phyloP scores from a whole-genome alignment of 352 stramenopile species.

The Phytophthora tentaculata region DNA sequence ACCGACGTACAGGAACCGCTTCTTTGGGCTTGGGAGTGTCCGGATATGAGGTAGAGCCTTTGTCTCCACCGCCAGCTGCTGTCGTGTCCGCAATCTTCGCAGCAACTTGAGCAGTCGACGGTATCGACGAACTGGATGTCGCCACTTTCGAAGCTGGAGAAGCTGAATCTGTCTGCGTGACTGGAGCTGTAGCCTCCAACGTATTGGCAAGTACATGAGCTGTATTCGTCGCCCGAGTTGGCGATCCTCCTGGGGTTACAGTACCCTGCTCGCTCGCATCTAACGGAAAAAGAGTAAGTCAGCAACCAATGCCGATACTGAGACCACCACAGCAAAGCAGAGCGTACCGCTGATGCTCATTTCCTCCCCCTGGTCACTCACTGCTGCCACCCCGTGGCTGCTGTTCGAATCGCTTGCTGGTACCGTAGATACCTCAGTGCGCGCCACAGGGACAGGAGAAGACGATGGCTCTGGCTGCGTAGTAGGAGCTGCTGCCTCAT shows the following conservation, averaged over 20 bases:
- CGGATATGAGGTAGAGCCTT: conserved; percentile 2
- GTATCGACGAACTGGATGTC: not conserved
- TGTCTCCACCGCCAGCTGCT: not conserved
- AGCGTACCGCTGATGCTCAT: conserved; percentile 44
- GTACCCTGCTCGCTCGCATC: conserved; percentile 22
- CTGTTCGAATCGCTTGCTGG: conserved; percentile 10
- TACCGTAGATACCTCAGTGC: conserved; percentile 9
- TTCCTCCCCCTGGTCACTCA: conserved; percentile 31
- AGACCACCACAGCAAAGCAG: not conserved
- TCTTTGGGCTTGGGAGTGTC: conserved; percentile 14
- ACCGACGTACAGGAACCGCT: conserved; percentile 24
- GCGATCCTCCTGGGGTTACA: conserved; percentile 7
- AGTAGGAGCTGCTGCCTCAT: not conserved
- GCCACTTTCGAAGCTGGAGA: not conserved
- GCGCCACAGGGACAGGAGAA: conserved; percentile 20
- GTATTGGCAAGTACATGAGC: conserved; percentile 4
- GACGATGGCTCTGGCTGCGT: conserved; percentile 13
- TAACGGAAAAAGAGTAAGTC: conserved; percentile 13
- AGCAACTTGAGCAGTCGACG: conserved; percentile 2
- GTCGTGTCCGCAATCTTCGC: not conserved
- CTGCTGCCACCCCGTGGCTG: conserved; percentile 10
- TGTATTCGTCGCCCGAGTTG: conserved; percentile 2
- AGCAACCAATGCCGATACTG: not conserved
- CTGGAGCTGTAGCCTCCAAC: conserved; percentile 5
- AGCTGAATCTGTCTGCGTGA: not conserved